phyloP scores from a whole-genome alignment of 2,329 filamentous ascomycete species.

The Bipolaris gigantea region DNA sequence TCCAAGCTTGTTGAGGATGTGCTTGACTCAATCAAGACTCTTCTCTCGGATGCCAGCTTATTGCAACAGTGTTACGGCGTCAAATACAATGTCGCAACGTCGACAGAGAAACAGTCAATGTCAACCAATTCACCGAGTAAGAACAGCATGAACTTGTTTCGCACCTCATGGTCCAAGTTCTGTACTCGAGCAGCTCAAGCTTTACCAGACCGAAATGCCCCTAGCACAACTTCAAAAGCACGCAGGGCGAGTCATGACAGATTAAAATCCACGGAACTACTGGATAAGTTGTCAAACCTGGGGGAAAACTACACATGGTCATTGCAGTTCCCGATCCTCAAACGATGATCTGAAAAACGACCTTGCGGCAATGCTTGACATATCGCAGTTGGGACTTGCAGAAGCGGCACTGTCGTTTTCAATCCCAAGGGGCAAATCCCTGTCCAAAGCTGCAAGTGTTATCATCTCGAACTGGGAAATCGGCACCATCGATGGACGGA shows the following conservation, averaged over 20 bases:
- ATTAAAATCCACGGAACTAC: not conserved
- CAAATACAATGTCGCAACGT: not conserved
- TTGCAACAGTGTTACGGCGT: not conserved
- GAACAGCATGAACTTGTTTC: not conserved
- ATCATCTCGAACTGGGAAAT: not conserved
- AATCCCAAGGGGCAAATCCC: not conserved
- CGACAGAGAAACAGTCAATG: not conserved
- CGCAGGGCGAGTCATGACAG: not conserved
- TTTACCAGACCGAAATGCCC: not conserved
- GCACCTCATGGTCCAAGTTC: not conserved
- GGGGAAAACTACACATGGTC: not conserved
- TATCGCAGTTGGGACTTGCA: no score
- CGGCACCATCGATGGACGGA: not conserved
- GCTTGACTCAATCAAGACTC: not conserved
- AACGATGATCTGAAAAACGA: not conserved
- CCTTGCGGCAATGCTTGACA: not conserved
- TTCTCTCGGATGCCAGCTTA: not conserved
- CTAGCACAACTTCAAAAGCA: not conserved
- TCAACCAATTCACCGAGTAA: not conserved
- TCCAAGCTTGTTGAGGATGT: not conserved
- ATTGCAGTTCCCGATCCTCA: not conserved
- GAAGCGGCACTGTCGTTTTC: no score
- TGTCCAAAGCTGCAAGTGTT: not conserved
- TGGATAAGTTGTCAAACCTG: not conserved
- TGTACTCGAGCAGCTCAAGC: not conserved